A percentile compares a stretch with the other conserved stretches of the same genome.
Conservation (phyloP, 2,329 filamentous ascomycete species). For the Sclerotinia borealis region DNA sequence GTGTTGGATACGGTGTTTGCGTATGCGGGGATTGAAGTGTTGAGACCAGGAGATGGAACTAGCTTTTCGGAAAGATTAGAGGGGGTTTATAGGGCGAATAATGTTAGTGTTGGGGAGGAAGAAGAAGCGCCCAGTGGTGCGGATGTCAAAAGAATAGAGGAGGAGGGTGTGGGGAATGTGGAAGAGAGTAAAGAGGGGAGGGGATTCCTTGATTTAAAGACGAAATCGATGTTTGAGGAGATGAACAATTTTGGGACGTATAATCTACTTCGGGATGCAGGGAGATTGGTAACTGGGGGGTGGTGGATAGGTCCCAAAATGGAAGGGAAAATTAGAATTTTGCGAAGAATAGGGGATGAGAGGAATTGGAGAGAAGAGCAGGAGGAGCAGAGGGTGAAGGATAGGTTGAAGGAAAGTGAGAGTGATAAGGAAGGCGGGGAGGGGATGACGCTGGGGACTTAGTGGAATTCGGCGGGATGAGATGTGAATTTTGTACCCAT, state of each 20-base stretch:
- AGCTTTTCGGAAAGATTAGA: constrained; percentile 22
- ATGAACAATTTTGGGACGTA: constrained; percentile 28
- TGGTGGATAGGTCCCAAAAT: constrained; percentile 62
- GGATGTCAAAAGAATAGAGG: constrained; percentile 24
- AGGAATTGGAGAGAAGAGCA: not conserved
- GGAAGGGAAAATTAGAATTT: constrained; percentile 38
- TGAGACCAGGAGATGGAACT: constrained; percentile 40
- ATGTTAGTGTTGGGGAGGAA: constrained; percentile 14
- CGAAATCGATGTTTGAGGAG: constrained; percentile 23
- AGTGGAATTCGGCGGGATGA: not conserved
- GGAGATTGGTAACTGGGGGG: constrained; percentile 47
- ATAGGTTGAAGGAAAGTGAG: not conserved
- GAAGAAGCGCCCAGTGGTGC: constrained; percentile 12
- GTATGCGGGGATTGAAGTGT: constrained; percentile 53
- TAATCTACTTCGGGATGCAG: constrained; percentile 29
- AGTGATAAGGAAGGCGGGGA: not conserved
- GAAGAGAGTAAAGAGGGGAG: constrained; percentile 31
- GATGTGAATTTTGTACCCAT: not conserved
- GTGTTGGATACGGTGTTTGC: constrained; percentile 50
- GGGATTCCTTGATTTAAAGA: constrained; percentile 21
- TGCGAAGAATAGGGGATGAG: constrained; percentile 22
- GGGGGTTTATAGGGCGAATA: constrained; percentile 24
- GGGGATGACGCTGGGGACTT: too few species aligned
- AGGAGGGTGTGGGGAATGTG: constrained; percentile 31
- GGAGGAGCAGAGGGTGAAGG: not conserved